Percentiles rank a stretch among this genome's conserved stretches.
phyloP scores from a whole-genome alignment of 192 early-diverging fungal genomes.

The Backusella australiensis region DNA sequence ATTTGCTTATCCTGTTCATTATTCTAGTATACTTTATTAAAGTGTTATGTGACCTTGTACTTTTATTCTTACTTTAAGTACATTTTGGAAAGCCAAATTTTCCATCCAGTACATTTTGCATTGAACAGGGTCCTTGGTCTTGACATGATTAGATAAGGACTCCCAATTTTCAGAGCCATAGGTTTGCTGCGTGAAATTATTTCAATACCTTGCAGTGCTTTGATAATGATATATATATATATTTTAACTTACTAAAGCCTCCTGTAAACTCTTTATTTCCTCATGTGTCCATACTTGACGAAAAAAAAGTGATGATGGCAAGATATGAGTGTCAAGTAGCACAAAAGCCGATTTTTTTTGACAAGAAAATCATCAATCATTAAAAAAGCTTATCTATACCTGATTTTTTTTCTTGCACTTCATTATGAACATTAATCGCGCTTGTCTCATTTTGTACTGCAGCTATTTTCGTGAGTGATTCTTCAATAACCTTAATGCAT shows the following conservation, averaged over 20 bases:
- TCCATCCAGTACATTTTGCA: constrained; percentile 59
- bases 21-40: not conserved
- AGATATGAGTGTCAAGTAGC: not conserved
- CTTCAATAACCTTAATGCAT: not conserved
- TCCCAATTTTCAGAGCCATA: constrained; percentile 58
- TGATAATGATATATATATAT: not conserved
- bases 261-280: constrained; percentile 49
- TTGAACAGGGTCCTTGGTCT: constrained; percentile 54
- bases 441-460: not conserved
- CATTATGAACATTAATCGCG: not conserved
- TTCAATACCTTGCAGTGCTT: not conserved
- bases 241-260: constrained; percentile 42
- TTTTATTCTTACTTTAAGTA: not conserved
- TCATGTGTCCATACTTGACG: constrained; percentile 52
- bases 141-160: constrained; percentile 45
- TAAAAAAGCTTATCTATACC: not conserved
- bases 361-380: not conserved
- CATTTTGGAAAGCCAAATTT: constrained; percentile 44
- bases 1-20: not conserved
- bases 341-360: not conserved
- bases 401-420: not conserved
- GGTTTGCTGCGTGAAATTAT: constrained; percentile 23
- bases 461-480: not conserved
- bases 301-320: constrained; percentile 34
- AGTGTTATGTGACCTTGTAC: not conserved